Base-by-base conservation (phyloP, 805 yeast genomes). In the Wickerhamiella parazyma region DNA sequence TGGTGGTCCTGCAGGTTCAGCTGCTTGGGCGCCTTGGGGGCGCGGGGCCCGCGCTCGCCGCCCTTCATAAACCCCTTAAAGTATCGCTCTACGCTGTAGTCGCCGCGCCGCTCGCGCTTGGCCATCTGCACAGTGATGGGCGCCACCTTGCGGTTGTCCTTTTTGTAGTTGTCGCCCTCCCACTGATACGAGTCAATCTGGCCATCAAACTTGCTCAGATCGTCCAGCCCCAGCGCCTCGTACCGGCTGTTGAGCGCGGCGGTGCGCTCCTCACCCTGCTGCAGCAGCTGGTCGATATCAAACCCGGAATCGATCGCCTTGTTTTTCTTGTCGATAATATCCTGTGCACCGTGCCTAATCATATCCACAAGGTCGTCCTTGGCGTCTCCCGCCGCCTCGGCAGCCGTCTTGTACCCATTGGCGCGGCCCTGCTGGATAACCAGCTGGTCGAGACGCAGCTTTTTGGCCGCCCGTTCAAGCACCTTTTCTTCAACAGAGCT, bases 331-430 rank as follows among this genome's bases (percentile, higher is more conserved):
- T 82, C 89, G 59, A 91, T 80, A 16, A 91, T 87, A 36, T 78
- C 75, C 58, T 80, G 79, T 1, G 98, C 98, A 46, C 98, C 98
- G 61, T 80, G 94, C 61, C 89, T 97, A 60, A 89, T 89, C 97
- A 91, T 91, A 39, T 81, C 84, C 19, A 89, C 65, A 54, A 89
- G 72, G 56, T 87, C 97, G 53, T 83, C 95, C 56, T 83, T 82
- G 17, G 60, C 51, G 8, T 65, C 54, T 11, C 59, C 59, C 20
- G 50, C 53, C n/a, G 47, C 46, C n/a, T 62, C 60, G 45, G 67
- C 66, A 42, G 68, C 69, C 25, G 72, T 70, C 26, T 39, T 39
- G 42, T 18, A 9, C 64, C 61, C 24, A 36, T 63, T 62, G 7
- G 76, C 64, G 46, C 87, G 68, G 6, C 94, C 95, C 57, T 89